Evolutionary conservation across 164 flowering plant genomes (phyloP), one percentile per base, ranked within the genome.

Genomic region (Nelumbo lutea): DNA sequence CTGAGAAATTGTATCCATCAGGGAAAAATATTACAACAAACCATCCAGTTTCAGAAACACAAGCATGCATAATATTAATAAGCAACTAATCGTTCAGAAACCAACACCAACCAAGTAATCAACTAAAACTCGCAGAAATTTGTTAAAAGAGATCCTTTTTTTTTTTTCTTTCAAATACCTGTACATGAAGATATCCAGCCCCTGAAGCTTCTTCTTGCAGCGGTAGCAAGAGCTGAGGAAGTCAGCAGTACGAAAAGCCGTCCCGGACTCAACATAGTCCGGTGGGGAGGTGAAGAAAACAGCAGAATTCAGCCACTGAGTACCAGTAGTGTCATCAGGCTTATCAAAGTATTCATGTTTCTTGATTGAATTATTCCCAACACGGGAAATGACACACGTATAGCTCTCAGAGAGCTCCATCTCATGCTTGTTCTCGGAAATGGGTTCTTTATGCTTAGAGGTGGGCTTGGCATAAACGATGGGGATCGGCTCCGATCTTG

Each of bases 141-240:
- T 4, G 42, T 44, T 10, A 51, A 50, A 63, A 47, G 7, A 69
- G 27, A 47, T 11, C 27, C 51, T 39, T 27, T 8, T 3, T 27
- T 8, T 3, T 0, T 61, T 61, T 14, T 14, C 39, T 39, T 59
- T 42, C 55, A 7, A 39, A 42, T 78, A 86, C 90, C 88, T 81
- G 84, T 86, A 86, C 88, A 86, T 84, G 81, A 79, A 86, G 62
- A 86, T 84, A 61, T 86, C 90, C 70, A 77, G 79, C 3, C 88
- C 90, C 15, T 81, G 81, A 76, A 86, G 88, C 73, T 68, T 69
- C 79, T 84, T 86, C 74, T 68, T 76, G 82, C 90, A 86, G 64
- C 83, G 86, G 75, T 72, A 68, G 70, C 90, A 86, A 27, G 75
- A 69, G 61, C 66, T 79, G 68, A 86, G 61, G 73, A 84, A 86